These are phyloP conservation scores for Clavariopsis aquatica DNA, from an alignment of 495 filamentous ascomycete species.

Conservation along the genomic window DNA sequence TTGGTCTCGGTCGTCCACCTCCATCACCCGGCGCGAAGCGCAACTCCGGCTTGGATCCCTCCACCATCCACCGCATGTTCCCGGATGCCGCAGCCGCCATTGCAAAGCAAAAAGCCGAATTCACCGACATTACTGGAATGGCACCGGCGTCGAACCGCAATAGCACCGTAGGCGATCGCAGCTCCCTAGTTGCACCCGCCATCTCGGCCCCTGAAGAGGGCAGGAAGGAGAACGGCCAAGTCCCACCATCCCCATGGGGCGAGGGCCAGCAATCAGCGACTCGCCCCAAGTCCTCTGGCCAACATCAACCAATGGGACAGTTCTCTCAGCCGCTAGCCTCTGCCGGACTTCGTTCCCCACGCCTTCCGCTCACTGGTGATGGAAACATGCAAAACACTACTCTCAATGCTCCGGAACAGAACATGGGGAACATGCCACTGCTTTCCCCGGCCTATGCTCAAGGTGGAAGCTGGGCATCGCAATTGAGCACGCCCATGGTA, in stretches of 20 bases:
- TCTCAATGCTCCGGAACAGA: slow-evolving; percentile 70
- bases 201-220: slow-evolving; percentile 64
- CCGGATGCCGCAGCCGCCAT: slow-evolving; percentile 97
- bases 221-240: slow-evolving; percentile 44
- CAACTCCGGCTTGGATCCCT: slow-evolving; percentile 87
- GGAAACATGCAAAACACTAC: slow-evolving; percentile 78
- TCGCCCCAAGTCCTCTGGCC: slow-evolving; percentile 87
- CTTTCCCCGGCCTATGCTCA: slow-evolving; percentile 76
- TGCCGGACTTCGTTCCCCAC: slow-evolving; percentile 79
- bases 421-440: slow-evolving; percentile 67
- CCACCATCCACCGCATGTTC: slow-evolving; percentile 98
- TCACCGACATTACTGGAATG: slow-evolving; percentile 89
- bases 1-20: slow-evolving; percentile 67
- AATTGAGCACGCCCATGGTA: slow-evolving; percentile 97
- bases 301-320: slow-evolving; percentile 92
- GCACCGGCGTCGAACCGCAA: slow-evolving; percentile 90
- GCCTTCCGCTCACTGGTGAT: slow-evolving; percentile 63
- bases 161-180: slow-evolving; percentile 80
- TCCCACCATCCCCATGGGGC: slow-evolving; percentile 78
- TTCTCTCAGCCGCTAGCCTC: slow-evolving; percentile 83
- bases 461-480: slow-evolving; percentile 95
- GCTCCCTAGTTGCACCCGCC: slow-evolving; percentile 74
- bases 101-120: slow-evolving; percentile 95
- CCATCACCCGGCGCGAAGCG: slow-evolving; percentile 78
- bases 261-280: slow-evolving; percentile 58